Conservation (phyloP, 2,329 filamentous ascomycete species). For the Emergomyces orientalis region DNA sequence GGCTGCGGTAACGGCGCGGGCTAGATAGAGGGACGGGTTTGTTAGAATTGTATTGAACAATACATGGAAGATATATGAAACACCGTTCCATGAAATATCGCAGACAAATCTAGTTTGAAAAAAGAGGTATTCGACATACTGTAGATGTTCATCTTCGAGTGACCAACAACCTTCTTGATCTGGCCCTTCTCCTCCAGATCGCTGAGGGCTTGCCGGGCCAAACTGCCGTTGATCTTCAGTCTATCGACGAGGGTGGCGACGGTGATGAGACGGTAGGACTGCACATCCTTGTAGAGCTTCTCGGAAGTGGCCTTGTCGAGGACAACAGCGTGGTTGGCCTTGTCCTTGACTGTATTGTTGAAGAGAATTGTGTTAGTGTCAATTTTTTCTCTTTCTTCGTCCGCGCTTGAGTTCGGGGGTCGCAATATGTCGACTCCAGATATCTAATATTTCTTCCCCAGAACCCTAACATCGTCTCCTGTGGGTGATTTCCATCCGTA, state of each 20-base stretch:
- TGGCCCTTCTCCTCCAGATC: slow-evolving; percentile 96
- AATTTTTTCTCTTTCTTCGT: background rate
- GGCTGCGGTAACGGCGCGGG: slow-evolving; percentile 36
- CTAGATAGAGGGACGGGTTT: slow-evolving; percentile 22
- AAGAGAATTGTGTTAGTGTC: slow-evolving; percentile 18
- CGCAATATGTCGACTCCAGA: background rate
- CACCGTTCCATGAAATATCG: background rate
- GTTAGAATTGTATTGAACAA: slow-evolving; percentile 3
- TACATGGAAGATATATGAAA: background rate
- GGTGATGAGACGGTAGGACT: slow-evolving; percentile 99
- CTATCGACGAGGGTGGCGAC: slow-evolving; percentile 97
- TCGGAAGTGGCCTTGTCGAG: slow-evolving; percentile 97
- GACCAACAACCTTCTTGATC: slow-evolving; percentile 94
- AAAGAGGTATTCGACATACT: slow-evolving; percentile 47
- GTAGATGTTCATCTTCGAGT: slow-evolving; percentile 99
- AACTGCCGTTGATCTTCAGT: slow-evolving; percentile 99
- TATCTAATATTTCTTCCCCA: background rate
- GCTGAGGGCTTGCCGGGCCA: slow-evolving; percentile 78
- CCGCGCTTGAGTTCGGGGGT: background rate
- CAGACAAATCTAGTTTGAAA: background rate
- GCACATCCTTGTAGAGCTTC: slow-evolving; percentile 99
- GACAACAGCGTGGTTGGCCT: slow-evolving; percentile 97
- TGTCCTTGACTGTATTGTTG: slow-evolving; percentile 82
- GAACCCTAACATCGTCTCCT: background rate
- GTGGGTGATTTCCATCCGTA: slow-evolving; percentile 24